Percentiles rank a stretch among this genome's conserved stretches.
Conservation (phyloP, 345 rosid species). For the Barbarea vulgaris region DNA sequence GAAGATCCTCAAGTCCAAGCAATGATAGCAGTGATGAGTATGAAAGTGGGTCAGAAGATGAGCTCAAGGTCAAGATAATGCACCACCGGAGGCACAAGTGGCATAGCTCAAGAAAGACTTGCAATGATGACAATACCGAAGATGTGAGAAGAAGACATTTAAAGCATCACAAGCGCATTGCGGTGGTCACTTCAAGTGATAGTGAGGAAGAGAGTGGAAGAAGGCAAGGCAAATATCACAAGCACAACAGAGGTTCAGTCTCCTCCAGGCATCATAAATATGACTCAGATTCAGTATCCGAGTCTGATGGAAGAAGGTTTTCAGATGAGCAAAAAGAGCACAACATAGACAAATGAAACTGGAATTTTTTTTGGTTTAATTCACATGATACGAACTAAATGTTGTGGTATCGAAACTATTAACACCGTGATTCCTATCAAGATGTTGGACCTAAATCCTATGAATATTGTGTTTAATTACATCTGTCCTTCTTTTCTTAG, state of each 20-base stretch:
- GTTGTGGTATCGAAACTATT: not conserved
- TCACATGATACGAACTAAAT: not conserved
- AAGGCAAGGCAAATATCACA: slow-evolving; percentile 44
- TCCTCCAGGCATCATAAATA: slow-evolving; percentile 31
- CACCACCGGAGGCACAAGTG: slow-evolving; percentile 49
- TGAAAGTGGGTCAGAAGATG: slow-evolving; percentile 54
- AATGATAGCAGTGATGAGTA: slow-evolving; percentile 49
- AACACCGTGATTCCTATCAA: slow-evolving; percentile 2
- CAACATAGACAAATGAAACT: slow-evolving; percentile 17
- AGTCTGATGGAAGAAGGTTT: slow-evolving; percentile 26
- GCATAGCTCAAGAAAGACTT: slow-evolving; percentile 44
- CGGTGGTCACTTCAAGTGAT: slow-evolving; percentile 40
- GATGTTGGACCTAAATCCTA: not conserved
- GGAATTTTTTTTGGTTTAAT: not conserved
- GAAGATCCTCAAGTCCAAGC: slow-evolving; percentile 46
- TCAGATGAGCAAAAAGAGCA: slow-evolving; percentile 33
- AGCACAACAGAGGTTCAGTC: slow-evolving; percentile 38
- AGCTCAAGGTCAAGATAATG: slow-evolving; percentile 51
- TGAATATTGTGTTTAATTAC: slow-evolving; percentile 6
- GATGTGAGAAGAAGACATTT: slow-evolving; percentile 38
- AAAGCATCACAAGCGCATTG: slow-evolving; percentile 34
- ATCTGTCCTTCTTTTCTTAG: not conserved
- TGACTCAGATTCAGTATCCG: slow-evolving; percentile 21
- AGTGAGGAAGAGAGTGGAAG: slow-evolving; percentile 42
- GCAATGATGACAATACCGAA: slow-evolving; percentile 40